Evolutionary conservation across 2,329 filamentous ascomycete genomes (phyloP).

Genomic region (Paecilomyces sp.): DNA sequence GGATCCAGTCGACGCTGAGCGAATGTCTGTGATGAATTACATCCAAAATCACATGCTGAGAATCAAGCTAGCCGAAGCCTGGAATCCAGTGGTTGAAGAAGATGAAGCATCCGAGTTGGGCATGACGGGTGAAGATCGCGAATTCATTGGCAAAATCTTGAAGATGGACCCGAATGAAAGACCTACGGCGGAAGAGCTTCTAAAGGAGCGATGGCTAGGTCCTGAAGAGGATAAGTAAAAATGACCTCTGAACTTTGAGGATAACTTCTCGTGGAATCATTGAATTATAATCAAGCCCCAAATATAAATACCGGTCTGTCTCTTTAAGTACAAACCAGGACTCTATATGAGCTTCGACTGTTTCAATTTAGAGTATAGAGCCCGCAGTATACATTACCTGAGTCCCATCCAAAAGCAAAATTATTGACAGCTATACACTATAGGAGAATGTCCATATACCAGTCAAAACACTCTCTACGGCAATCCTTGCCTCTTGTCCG

Average conservation of each 20-base stretch:
- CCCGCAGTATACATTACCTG: too few species aligned
- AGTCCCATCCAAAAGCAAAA: too few species aligned
- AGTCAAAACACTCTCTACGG: conserved; percentile 6
- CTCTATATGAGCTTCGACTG: too few species aligned
- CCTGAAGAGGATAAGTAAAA: background rate
- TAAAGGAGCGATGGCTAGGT: conserved; percentile 10
- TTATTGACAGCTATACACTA: background rate
- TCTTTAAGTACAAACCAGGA: too few species aligned
- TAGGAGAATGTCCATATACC: background rate
- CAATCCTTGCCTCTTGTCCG: conserved; percentile 20
- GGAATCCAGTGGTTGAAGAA: background rate
- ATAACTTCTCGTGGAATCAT: background rate
- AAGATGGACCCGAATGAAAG: conserved; percentile 17
- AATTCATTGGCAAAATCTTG: conserved; percentile 14
- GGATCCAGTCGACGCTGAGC: background rate
- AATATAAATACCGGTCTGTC: too few species aligned
- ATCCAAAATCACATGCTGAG: background rate
- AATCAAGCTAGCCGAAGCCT: background rate
- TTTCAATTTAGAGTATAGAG: too few species aligned
- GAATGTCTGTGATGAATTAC: background rate
- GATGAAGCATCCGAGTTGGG: background rate
- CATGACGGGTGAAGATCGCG: background rate
- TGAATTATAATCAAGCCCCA: too few species aligned
- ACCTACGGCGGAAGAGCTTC: conserved; percentile 15
- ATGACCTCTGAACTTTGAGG: background rate